These are phyloP conservation scores for Guillardia theta DNA, from an alignment of 78 protist species.

Conservation along the genomic window DNA sequence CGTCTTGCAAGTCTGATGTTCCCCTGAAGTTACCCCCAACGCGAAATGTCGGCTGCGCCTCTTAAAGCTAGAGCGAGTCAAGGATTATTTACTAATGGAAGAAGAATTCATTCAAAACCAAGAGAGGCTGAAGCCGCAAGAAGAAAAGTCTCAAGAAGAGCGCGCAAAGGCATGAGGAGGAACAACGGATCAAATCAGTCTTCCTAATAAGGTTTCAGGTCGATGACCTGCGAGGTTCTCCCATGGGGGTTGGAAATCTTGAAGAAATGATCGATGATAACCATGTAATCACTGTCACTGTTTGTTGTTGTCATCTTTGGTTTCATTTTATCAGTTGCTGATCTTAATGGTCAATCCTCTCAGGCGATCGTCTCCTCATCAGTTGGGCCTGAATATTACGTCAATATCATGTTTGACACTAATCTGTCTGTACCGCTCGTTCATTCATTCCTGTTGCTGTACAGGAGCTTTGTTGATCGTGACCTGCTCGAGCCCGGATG, in stretches of 20 bases:
- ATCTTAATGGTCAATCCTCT: background rate
- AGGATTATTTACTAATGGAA: constrained; percentile 97
- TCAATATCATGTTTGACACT: constrained; percentile 85
- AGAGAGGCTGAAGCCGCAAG: constrained; percentile 86
- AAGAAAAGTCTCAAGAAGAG: constrained; percentile 83
- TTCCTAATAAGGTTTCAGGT: constrained; percentile 53
- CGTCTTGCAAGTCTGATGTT: background rate
- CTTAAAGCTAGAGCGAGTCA: constrained; percentile 92
- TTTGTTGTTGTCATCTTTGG: background rate
- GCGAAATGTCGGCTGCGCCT: constrained; percentile 89
- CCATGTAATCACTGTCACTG: constrained; percentile 75
- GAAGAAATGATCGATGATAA: constrained; percentile 99
- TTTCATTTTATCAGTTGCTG: background rate
- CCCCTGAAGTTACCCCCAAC: constrained; percentile 79
- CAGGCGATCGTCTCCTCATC: constrained; percentile 64
- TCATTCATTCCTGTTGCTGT: too few relatives aligned
- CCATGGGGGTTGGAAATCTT: constrained; percentile 92
- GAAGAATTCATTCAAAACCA: constrained; percentile 96
- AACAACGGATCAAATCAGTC: background rate
- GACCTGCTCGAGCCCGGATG: constrained; percentile 94
- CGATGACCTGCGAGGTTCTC: constrained; percentile 98
- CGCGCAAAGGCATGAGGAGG: constrained; percentile 40
- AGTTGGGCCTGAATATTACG: constrained; percentile 97
- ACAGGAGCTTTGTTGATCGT: constrained; percentile 98
- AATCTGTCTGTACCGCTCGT: too few relatives aligned